These are phyloP conservation scores for Pichiaceae sp. DNA, from an alignment of 1,139 yeast species.

Conservation along the genomic window DNA sequence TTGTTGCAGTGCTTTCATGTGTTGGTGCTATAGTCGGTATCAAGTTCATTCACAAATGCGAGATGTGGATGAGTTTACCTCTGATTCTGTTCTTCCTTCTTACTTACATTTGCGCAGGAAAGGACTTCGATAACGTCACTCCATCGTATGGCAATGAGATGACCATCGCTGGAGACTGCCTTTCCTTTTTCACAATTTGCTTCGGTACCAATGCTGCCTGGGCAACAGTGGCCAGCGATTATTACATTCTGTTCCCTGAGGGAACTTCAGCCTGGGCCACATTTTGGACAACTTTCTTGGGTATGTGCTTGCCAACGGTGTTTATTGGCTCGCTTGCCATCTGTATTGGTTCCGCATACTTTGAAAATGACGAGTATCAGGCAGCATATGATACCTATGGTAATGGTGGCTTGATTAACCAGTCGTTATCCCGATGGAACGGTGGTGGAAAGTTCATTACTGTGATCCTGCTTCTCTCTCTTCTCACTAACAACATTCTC, in stretches of 20 bases:
- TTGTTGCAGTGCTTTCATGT: no score
- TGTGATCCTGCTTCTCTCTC: constrained; percentile 52
- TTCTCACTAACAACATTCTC: constrained; percentile 65
- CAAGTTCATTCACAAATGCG: no score
- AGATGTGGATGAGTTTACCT: no score
- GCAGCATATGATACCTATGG: constrained; percentile 49
- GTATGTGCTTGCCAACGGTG: constrained; percentile 59
- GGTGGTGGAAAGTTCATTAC: constrained; percentile 66
- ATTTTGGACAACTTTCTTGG: constrained; percentile 52
- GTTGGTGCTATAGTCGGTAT: no score
- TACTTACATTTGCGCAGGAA: no score
- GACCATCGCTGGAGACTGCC: no score
- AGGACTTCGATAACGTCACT: no score
- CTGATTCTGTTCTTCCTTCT: no score
- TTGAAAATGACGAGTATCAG: constrained; percentile 43
- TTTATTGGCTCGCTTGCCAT: constrained; percentile 66
- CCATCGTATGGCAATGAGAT: no score
- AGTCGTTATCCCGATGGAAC: constrained; percentile 63
- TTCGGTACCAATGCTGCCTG: no score
- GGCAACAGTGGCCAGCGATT: no score
- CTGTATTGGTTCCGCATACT: constrained; percentile 57
- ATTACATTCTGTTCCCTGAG: constrained; percentile 73
- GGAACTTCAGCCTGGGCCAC: constrained; percentile 47
- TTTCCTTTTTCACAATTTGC: no score
- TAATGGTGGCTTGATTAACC: constrained; percentile 64